phyloP scores from a whole-genome alignment of 306 rosid species.

The Lupinus albus region DNA sequence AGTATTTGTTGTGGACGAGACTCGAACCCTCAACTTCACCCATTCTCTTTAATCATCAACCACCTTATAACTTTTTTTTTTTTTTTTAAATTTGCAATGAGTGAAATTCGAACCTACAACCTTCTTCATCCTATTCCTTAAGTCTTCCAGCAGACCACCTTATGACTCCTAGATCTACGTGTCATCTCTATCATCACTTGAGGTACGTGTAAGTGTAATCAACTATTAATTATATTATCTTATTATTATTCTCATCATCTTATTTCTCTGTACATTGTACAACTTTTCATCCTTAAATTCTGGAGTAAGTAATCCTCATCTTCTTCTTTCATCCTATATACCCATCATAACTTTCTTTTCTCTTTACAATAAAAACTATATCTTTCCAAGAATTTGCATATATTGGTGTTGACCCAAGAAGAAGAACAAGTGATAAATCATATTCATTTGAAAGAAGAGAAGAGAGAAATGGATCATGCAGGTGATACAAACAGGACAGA shows the following conservation, averaged over 20 bases:
- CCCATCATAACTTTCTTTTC: neutral
- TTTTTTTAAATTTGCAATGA: too few species aligned
- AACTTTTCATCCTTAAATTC: neutral
- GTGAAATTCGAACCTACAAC: too few species aligned
- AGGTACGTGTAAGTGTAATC: neutral
- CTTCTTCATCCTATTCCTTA: too few species aligned
- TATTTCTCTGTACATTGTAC: neutral
- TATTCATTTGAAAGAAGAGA: neutral
- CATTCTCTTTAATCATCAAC: too few species aligned
- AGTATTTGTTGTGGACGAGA: too few species aligned
- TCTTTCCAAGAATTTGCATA: neutral
- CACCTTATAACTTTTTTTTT: too few species aligned
- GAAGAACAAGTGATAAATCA: slow-evolving; percentile 19
- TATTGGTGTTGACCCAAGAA: slow-evolving; percentile 24
- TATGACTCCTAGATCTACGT: too few species aligned
- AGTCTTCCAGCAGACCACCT: too few species aligned
- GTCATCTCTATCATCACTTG: slow-evolving; percentile 10
- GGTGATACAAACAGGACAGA: slow-evolving; percentile 76
- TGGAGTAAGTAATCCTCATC: slow-evolving; percentile 8
- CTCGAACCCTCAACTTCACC: too few species aligned
- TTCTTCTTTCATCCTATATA: neutral
- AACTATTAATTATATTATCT: neutral
- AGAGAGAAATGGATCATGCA: slow-evolving; percentile 67
- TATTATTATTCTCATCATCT: neutral
- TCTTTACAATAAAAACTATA: neutral